These are phyloP conservation scores for Colletotrichum spinosum DNA, from an alignment of 2,329 filamentous ascomycete species.

Conservation along the genomic window DNA sequence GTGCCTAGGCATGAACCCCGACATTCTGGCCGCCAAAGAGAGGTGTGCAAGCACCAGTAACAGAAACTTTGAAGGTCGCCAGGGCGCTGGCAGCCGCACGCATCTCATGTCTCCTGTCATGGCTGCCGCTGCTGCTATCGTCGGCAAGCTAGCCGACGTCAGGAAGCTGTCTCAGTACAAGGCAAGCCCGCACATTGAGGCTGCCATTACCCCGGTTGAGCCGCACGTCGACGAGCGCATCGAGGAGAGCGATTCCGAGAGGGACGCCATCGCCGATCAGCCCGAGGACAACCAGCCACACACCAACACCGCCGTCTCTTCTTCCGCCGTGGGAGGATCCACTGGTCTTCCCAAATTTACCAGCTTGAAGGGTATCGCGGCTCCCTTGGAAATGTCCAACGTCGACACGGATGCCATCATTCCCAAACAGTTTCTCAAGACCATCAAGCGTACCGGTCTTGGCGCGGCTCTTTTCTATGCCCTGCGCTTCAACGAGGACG, in stretches of 20 bases:
- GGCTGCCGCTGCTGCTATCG: conserved; percentile 91
- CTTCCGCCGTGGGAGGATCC: conserved; percentile 47
- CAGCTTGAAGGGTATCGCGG: conserved; percentile 86
- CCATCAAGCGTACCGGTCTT: conserved; percentile 96
- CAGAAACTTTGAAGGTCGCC: conserved; percentile 96
- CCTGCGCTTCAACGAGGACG: conserved; percentile 81
- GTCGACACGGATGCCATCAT: conserved; percentile 99
- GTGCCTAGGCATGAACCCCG: conserved; percentile 99
- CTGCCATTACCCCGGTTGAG: conserved; percentile 58
- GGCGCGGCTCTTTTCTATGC: conserved; percentile 88
- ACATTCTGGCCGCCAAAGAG: conserved; percentile 92
- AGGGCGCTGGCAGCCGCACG: conserved; percentile 90
- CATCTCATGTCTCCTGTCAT: conserved; percentile 98
- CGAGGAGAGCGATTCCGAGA: conserved; percentile 62
- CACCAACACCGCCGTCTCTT: conserved; percentile 53
- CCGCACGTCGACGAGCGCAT: conserved; percentile 65
- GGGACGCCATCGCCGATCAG: conserved; percentile 66
- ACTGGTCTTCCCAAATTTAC: conserved; percentile 85
- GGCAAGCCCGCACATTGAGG: conserved; percentile 69
- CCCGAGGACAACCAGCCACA: conserved; percentile 76
- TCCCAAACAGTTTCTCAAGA: conserved; percentile 99
- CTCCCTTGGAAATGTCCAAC: conserved; percentile 88
- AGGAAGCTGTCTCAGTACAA: conserved; percentile 75
- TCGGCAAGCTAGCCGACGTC: conserved; percentile 92
- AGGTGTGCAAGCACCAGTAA: conserved; percentile 96